Base-by-base conservation (phyloP, 1,139 yeast species). In the Geotrichum europaeum region DNA sequence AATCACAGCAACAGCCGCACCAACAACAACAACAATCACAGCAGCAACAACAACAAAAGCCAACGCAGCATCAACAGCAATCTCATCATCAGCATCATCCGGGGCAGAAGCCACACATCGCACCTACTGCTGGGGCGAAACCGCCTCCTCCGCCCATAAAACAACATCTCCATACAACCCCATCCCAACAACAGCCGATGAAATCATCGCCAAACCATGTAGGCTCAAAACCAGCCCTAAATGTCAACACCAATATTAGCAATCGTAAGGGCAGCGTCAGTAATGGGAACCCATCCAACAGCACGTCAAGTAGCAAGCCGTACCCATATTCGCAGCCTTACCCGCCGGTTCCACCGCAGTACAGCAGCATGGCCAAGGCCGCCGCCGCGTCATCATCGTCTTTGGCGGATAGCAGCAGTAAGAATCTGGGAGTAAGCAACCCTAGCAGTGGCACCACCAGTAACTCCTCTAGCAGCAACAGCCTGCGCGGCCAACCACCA, bases 1-100 rank as follows among this genome's bases (percentile, higher is more conserved):
- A 25, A 55, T 62, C n/a, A 28, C 65, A 40, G 52, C 64, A 36
- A 55, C 61, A 45, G 7, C 52, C 6, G 4, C 34, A 47, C 2
- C 10, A 47, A 12, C 20, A 18, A 20, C 40, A 43, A n/a, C 36
- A 25, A 3, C 36, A 43, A 24, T 51, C 4, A 28, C 49, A 36
- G 18, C 32, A 53, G 10, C 51, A 28, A 30, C 15, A n/a, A 51
- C 43, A 18, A 51, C 43, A 56, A 28, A 51, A 22, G 22, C 47
- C 12, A 52, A n/a, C 20, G 12, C 25, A 28, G 15, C 55, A 30
- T n/a, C 51, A 28, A 28, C 22, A 13, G 36, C 50, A 15, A 9
- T 51, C n/a, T n/a, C 30, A 47, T 12, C 47, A 25, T 28, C 57
- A 20, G 22, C 45, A 43, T 15, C 51, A 49, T 28, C 18, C 51